Evolutionary conservation across 148 eudicot genomes (phyloP).

Genomic region (Fagopyrum tataricum): DNA sequence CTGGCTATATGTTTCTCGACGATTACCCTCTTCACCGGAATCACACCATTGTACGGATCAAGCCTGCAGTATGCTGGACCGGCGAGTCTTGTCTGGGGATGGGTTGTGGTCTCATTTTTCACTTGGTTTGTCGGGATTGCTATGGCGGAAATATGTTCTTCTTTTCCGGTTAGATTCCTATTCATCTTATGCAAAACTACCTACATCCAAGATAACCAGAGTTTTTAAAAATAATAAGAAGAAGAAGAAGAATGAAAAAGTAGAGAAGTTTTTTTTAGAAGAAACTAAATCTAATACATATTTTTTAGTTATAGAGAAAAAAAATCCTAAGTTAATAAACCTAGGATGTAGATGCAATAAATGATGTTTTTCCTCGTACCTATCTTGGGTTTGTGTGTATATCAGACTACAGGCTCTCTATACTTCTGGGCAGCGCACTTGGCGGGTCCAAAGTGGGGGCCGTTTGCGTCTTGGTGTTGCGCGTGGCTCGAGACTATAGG

Average conservation of each 20-base stretch:
- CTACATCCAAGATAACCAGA: too few relatives aligned
- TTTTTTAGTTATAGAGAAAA: too few relatives aligned
- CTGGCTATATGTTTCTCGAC: conserved; percentile 63
- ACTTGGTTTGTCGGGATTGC: conserved; percentile 57
- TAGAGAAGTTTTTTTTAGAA: too few relatives aligned
- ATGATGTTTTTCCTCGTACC: neutral
- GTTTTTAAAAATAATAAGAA: too few relatives aligned
- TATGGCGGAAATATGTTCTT: conserved; percentile 72
- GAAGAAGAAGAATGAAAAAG: too few relatives aligned
- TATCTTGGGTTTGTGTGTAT: neutral
- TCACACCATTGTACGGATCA: conserved; percentile 59
- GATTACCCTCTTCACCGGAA: conserved; percentile 63
- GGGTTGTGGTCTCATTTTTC: conserved; percentile 59
- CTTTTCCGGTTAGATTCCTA: conserved; percentile 37
- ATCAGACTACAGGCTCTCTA: conserved; percentile 63
- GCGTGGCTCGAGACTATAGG: conserved; percentile 72
- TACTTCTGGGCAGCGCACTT: conserved; percentile 74
- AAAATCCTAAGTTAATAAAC: too few relatives aligned
- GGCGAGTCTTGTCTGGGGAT: conserved; percentile 63
- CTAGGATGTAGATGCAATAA: too few relatives aligned
- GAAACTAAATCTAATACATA: too few relatives aligned
- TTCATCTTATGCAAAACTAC: too few relatives aligned
- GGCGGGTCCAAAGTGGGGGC: conserved; percentile 68
- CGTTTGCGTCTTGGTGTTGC: conserved; percentile 72
- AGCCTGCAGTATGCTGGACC: conserved; percentile 59